phyloP scores from a whole-genome alignment of 176 grass and related monocot genomes.

The Oryza glumipatula region DNA sequence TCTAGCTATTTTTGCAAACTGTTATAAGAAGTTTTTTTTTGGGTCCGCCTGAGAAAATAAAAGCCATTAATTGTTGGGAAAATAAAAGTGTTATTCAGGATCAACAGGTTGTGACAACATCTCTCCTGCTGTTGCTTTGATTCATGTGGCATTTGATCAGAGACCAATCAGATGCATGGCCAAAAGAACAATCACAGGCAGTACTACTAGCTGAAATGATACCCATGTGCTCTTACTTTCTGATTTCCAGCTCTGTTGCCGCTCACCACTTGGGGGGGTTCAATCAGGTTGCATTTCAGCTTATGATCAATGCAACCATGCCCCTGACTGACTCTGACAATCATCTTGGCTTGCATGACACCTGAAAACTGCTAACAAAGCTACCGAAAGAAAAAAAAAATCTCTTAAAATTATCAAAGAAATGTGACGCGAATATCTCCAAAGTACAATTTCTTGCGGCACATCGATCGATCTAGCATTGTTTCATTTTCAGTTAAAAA shows the following conservation, averaged over 20 bases:
- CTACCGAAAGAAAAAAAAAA: background rate
- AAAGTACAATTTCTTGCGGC: background rate
- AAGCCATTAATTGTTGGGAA: too few relatives aligned
- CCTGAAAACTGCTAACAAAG: background rate
- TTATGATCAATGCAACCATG: background rate
- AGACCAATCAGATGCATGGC: conserved; percentile 16
- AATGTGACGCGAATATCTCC: background rate
- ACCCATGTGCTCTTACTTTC: conserved; percentile 31
- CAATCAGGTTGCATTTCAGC: conserved; percentile 20
- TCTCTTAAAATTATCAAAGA: background rate
- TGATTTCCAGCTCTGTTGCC: background rate
- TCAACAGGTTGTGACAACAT: background rate
- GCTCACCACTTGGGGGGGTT: background rate
- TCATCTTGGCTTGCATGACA: background rate
- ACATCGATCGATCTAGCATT: background rate
- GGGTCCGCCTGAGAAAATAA: too few relatives aligned
- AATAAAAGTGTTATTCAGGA: background rate
- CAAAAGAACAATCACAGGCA: conserved; percentile 40
- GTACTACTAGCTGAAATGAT: conserved; percentile 19
- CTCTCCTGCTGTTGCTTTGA: conserved; percentile 18
- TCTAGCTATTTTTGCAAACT: too few relatives aligned
- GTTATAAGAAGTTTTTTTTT: too few relatives aligned
- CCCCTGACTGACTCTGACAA: background rate
- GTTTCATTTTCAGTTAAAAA: background rate
- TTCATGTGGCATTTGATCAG: conserved; percentile 44